Evolutionary conservation across 345 rosid genomes (phyloP).

Genomic region (Brassica rapa): DNA sequence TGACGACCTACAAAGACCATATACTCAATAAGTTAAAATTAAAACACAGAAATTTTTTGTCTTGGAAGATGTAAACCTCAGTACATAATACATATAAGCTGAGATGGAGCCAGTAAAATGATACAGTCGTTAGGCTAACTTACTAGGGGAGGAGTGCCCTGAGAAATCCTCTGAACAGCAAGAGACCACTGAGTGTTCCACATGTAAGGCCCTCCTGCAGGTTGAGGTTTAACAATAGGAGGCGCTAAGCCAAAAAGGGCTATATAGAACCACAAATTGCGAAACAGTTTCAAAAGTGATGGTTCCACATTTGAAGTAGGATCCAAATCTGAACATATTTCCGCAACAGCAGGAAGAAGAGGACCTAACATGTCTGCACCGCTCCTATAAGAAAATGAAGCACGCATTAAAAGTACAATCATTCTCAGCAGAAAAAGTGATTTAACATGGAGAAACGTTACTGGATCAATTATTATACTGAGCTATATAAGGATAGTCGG

Average conservation of each 20-base stretch:
- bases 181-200: constrained; percentile 75
- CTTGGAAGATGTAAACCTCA: background rate
- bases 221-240: constrained; percentile 62
- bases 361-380: constrained; percentile 91
- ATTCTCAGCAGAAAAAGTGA: background rate
- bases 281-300: constrained; percentile 77
- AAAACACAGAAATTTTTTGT: background rate
- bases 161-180: constrained; percentile 85
- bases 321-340: constrained; percentile 86
- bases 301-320: constrained; percentile 75
- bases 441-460: constrained; percentile 8
- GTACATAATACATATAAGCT: background rate
- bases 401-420: background rate
- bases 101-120: background rate
- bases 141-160: constrained; percentile 96
- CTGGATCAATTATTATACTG: background rate
- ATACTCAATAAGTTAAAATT: constrained; percentile 9
- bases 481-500: constrained; percentile 2
- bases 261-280: constrained; percentile 91
- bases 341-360: constrained; percentile 89
- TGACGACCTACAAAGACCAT: constrained; percentile 60
- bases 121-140: constrained; percentile 44
- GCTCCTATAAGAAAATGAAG: constrained; percentile 58
- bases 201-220: constrained; percentile 88
- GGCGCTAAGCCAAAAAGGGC: constrained; percentile 96